A percentile compares a stretch with the other conserved stretches of the same genome.
Evolutionary conservation across 2,329 filamentous ascomycete genomes (phyloP).

Genomic region (Penicillium verrucosum): DNA sequence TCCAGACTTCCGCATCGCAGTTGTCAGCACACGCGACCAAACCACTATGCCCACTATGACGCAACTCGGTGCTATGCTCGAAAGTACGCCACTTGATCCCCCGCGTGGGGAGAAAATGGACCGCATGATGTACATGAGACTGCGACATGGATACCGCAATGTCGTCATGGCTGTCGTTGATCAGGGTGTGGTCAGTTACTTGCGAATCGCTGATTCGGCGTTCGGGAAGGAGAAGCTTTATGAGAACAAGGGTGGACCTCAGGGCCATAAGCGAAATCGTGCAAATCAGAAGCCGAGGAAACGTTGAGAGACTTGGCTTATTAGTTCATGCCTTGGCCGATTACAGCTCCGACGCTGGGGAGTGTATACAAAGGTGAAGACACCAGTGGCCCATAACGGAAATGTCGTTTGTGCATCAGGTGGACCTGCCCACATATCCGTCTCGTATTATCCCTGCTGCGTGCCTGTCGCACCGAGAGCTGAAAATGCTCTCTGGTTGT

Average conservation of each 20-base stretch:
- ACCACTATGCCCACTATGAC: constrained; percentile 69
- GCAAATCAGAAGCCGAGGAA: constrained; percentile 27
- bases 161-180: constrained; percentile 87
- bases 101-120: constrained; percentile 50
- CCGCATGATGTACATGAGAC: constrained; percentile 64
- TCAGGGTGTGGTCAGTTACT: constrained; percentile 82
- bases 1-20: constrained; percentile 81
- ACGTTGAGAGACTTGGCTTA: constrained; percentile 21
- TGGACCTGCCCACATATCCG: not conserved
- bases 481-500: not conserved
- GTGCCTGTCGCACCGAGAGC: not conserved
- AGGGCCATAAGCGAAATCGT: constrained; percentile 29
- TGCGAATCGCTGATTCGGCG: constrained; percentile 73
- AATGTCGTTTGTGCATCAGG: not conserved
- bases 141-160: constrained; percentile 81
- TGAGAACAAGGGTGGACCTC: constrained; percentile 40
- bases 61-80: constrained; percentile 68
- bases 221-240: constrained; percentile 75
- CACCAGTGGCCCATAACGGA: not conserved
- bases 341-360: not conserved
- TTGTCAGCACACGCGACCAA: constrained; percentile 68
- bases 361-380: not conserved
- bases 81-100: constrained; percentile 67
- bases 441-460: not conserved
- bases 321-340: not conserved